Conservation (phyloP, 2,329 filamentous ascomycete species). For the Mollisiaceae sp. region DNA sequence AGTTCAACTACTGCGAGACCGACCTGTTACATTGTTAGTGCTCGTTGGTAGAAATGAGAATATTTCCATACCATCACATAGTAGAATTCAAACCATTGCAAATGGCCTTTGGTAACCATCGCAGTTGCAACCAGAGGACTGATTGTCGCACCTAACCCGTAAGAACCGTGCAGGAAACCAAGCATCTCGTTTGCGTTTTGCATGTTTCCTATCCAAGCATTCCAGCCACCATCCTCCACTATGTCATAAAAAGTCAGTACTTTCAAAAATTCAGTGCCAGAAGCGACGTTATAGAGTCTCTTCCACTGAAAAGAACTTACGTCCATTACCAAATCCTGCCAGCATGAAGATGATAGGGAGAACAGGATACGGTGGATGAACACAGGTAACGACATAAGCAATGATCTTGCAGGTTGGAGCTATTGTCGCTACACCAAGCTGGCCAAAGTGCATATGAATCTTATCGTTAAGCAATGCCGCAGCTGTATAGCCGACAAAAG, state of each 20-base stretch:
- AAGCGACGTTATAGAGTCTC: too few species aligned
- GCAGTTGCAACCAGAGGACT: constrained; percentile 61
- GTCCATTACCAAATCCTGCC: constrained; percentile 72
- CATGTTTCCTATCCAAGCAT: constrained; percentile 73
- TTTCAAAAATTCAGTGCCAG: too few species aligned
- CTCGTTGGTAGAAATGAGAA: not conserved
- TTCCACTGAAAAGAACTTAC: constrained; percentile 44
- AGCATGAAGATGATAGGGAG: constrained; percentile 69
- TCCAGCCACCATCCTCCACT: constrained; percentile 59
- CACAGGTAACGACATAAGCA: constrained; percentile 49
- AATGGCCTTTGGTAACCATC: constrained; percentile 67
- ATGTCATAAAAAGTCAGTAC: not conserved
- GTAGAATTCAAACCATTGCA: constrained; percentile 76
- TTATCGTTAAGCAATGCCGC: constrained; percentile 68
- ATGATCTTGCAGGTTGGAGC: constrained; percentile 29
- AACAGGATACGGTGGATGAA: constrained; percentile 73
- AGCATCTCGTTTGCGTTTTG: constrained; percentile 70
- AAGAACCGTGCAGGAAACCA: constrained; percentile 74
- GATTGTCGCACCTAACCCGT: constrained; percentile 73
- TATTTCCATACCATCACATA: constrained; percentile 62
- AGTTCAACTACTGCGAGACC: constrained; percentile 62
- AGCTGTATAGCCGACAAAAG: constrained; percentile 67
- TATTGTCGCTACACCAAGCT: constrained; percentile 60
- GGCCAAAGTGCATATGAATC: constrained; percentile 26
- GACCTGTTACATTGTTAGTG: constrained; percentile 46